phyloP scores from a whole-genome alignment of 129 eudicot genomes.

The Artemisia argyi region DNA sequence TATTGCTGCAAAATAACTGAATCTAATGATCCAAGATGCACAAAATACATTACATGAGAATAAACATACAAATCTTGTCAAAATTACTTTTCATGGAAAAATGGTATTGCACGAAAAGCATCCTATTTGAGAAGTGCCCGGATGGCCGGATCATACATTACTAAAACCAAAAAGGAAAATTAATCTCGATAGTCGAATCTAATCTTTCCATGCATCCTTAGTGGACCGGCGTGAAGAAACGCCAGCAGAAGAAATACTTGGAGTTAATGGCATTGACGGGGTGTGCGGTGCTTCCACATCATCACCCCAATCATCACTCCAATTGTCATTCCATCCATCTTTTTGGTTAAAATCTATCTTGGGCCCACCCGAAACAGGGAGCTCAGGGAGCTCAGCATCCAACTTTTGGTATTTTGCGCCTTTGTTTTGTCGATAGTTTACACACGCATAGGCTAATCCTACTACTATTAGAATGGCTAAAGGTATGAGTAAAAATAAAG shows the following conservation, averaged over 20 bases:
- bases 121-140: not conserved
- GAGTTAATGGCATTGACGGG: conserved; percentile 73
- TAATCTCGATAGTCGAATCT: conserved; percentile 3
- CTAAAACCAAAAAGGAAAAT: not conserved
- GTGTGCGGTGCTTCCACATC: conserved; percentile 84
- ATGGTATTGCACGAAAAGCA: conserved; percentile 13
- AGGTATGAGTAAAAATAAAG: conserved; percentile 41
- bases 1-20: not conserved
- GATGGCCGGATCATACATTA: conserved; percentile 7
- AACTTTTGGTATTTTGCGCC: conserved; percentile 57
- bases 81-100: conserved; percentile 11
- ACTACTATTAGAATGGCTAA: conserved; percentile 39
- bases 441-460: conserved; percentile 40
- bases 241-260: conserved; percentile 71
- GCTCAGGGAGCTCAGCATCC: conserved; percentile 69
- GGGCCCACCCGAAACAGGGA: conserved; percentile 58
- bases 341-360: conserved; percentile 38
- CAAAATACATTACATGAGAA: conserved; percentile 18
- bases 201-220: conserved; percentile 91
- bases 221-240: conserved; percentile 65
- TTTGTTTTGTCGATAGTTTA: conserved; percentile 39
- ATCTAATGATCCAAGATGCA: not conserved
- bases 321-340: conserved; percentile 78
- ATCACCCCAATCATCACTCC: conserved; percentile 89
- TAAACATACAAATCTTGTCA: conserved; percentile 23